Percentiles rank a stretch among this genome's conserved stretches.
Conservation (phyloP, 345 rosid genomes). For the Acer campestre region DNA sequence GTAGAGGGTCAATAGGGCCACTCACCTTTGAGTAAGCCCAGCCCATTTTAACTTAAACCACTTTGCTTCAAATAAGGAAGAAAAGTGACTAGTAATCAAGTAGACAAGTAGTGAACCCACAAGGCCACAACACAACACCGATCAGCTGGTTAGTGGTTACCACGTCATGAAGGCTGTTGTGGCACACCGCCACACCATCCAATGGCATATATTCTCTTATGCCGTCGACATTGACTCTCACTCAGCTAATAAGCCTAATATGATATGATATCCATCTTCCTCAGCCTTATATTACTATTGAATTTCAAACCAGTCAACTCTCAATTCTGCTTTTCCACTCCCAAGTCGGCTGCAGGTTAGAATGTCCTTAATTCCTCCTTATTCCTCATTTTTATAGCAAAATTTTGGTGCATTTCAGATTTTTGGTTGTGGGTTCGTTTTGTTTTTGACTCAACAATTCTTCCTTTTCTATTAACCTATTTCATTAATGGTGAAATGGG, state of each 20-base stretch:
- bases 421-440: neutral
- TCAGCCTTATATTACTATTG: neutral
- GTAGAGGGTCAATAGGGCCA: no score
- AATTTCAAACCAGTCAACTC: neutral
- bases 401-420: neutral
- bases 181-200: neutral
- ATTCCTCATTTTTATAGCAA: no score
- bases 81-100: no score
- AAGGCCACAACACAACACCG: neutral
- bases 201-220: neutral
- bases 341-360: neutral
- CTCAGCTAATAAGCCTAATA: no score
- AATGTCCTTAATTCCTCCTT: no score
- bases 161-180: neutral
- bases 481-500: neutral
- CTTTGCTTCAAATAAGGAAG: no score
- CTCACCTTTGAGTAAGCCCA: no score
- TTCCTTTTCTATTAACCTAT: neutral
- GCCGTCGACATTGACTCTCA: neutral
- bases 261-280: no score
- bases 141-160: no score
- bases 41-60: no score
- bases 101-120: neutral
- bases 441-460: neutral
- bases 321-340: neutral